Evolutionary conservation across 805 yeast species (phyloP), one percentile per base, ranked within the genome.

Genomic region (Candida nonsorbophila): DNA sequence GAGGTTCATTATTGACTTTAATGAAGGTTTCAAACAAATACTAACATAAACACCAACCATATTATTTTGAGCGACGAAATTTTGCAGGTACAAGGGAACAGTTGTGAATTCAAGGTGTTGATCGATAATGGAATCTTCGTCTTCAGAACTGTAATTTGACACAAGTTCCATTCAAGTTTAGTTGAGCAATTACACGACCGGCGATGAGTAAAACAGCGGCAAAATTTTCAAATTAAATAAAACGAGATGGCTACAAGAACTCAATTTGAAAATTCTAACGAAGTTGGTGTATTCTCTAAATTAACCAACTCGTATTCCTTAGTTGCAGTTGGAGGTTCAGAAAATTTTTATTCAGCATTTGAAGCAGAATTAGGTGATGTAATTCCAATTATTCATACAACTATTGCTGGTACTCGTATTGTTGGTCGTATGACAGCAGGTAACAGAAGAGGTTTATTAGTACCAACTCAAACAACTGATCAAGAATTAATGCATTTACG

Each of bases 381-480:
- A 30, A 78, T 92, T 40, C 99, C 99, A 30, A 85, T 92, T 49
- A 92, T 85, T 40, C 96, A 92, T 55, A 86, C 97, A 31, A 92
- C 98, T 36, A 92, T 92, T 48, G 97, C 97, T 18, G 98, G 98
- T 47, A 88, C 95, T 50, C 81, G 98, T 65, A 92, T 92, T 42
- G 82, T 92, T 37, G 99, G 99, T 51, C 77, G 98, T 61, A 83
- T 92, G 94, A 84, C 96, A 23, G 97, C 96, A 25, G 98, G 95
- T 50, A 92, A 92, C 74, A 82, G 98, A 69, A 78, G 97, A 58
- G 99, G 99, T 20, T 67, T 92, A 41, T 72, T 92, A 35, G 98
- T 92, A 10, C 99, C 99, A 38, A 84, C 95, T 8, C 95, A 88
- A 62, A 92, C 99, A 25, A 85, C 97, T 5, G 99, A 92, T 62